Base-by-base conservation (phyloP, 371 early-diverging fungal genomes). In the Mucor plumbeus region DNA sequence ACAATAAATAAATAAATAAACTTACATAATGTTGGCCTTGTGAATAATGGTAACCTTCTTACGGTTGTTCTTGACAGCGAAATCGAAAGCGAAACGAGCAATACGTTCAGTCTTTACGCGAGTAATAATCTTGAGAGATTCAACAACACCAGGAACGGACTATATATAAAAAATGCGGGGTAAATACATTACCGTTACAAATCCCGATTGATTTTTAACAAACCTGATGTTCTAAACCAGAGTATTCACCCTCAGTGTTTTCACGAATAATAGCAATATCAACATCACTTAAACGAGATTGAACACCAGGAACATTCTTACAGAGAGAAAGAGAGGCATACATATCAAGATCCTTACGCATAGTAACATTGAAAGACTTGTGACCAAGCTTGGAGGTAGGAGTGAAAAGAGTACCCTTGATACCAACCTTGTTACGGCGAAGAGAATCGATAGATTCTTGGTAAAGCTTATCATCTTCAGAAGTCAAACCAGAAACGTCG, bases 211-310 rank as follows among this genome's bases (percentile, higher is more conserved):
- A 15, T 50, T n/a, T 8, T 68, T 71, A 38, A 38, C 38, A 38
- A 2, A 78, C 78, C 64, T 94, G 90, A 85, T 98, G 99, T 82
- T 98, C 99, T 61, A 96, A 87, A 38, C 99, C 99, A 77, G 95
- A 92, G 87, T 98, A 98, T 85, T 97, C 97, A 72, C 99, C 99
- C 85, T 98, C 99, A 50, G 98, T 98, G 88, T 98, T 98, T 78
- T 98, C 99, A 85, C 99, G 93, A 75, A 98, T 97, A 68, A 98
- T 95, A 69, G 94, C 93, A 86, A 97, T 91, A 84, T 98, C 94
- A 54, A 98, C 95, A 71, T 91, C 83, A 71, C 91, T 85, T 83
- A 96, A 94, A 73, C 97, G 92, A 55, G 95, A 87, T 26, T 86
- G 73, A 56, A 88, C 83, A 63, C 93, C 91, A 35, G 92, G 91